Conservation (phyloP, 352 stramenopile genomes). For the Phytophthora palmivora region DNA sequence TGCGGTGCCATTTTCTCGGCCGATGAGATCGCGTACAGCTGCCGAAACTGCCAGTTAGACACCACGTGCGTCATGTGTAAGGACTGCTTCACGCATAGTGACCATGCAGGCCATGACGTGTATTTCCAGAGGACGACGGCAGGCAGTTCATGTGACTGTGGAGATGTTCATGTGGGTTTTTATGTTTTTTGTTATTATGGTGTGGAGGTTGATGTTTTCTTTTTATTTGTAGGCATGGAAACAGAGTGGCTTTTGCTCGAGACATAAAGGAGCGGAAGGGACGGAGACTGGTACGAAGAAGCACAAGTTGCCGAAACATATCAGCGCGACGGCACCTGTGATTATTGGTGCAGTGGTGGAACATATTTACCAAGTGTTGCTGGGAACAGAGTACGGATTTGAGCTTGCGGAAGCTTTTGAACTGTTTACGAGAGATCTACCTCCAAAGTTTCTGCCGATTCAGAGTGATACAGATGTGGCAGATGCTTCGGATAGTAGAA, state of each 20-base stretch:
- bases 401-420: slow-evolving; percentile 78
- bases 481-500: slow-evolving; percentile 15
- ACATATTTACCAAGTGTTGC: slow-evolving; percentile 73
- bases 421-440: slow-evolving; percentile 67
- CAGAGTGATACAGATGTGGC: slow-evolving; percentile 47
- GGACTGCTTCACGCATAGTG: slow-evolving; percentile 84
- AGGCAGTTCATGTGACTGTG: slow-evolving; percentile 88
- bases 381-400: slow-evolving; percentile 73
- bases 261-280: slow-evolving; percentile 67
- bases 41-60: slow-evolving; percentile 87
- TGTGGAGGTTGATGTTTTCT: slow-evolving; percentile 7
- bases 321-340: slow-evolving; percentile 54
- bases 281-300: slow-evolving; percentile 49
- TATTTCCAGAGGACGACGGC: slow-evolving; percentile 90
- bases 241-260: slow-evolving; percentile 76
- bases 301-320: slow-evolving; percentile 69
- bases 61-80: slow-evolving; percentile 89
- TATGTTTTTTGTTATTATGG: not conserved
- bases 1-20: slow-evolving; percentile 87
- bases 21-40: slow-evolving; percentile 90
- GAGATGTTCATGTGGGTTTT: slow-evolving; percentile 71
- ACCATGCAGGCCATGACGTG: slow-evolving; percentile 84
- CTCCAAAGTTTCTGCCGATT: slow-evolving; percentile 52
- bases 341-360: slow-evolving; percentile 84
- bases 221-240: slow-evolving; percentile 71